Percentiles rank a stretch among this genome's conserved stretches.
These are phyloP conservation scores for Luffa acutangula DNA, from an alignment of 306 rosid species.

Conservation along the genomic window DNA sequence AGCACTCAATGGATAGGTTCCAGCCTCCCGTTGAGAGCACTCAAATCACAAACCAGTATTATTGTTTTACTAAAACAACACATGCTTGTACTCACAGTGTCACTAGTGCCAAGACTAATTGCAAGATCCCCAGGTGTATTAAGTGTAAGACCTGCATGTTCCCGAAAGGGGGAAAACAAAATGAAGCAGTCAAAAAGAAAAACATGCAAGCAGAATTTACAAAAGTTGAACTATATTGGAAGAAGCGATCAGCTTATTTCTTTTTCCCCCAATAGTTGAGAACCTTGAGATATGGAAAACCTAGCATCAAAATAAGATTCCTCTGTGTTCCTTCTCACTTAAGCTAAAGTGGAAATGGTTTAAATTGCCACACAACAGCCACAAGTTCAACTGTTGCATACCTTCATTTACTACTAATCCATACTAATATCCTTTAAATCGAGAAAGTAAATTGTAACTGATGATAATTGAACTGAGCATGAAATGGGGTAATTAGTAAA, in stretches of 20 bases:
- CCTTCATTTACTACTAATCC: background rate
- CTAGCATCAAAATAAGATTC: background rate
- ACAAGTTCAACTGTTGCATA: background rate
- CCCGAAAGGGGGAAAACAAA: constrained; percentile 5
- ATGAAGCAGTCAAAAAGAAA: background rate
- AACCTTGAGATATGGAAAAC: background rate
- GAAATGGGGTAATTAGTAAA: background rate
- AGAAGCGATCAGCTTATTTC: background rate
- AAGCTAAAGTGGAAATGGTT: background rate
- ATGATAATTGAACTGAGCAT: background rate
- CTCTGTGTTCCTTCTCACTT: background rate
- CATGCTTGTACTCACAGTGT: constrained; percentile 51
- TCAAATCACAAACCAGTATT: background rate
- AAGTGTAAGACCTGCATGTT: constrained; percentile 75
- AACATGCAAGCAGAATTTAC: background rate
- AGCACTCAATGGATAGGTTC: background rate
- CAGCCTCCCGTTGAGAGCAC: background rate
- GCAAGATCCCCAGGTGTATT: constrained; percentile 91
- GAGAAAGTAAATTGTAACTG: background rate
- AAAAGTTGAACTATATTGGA: background rate
- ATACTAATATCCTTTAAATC: background rate
- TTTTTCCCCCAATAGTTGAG: background rate
- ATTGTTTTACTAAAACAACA: background rate
- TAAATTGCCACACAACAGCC: background rate
- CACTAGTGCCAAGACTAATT: constrained; percentile 97